Percentiles rank a stretch among this genome's conserved stretches.
phyloP scores from a whole-genome alignment of 208 protist species.

The Angomonas deanei region DNA sequence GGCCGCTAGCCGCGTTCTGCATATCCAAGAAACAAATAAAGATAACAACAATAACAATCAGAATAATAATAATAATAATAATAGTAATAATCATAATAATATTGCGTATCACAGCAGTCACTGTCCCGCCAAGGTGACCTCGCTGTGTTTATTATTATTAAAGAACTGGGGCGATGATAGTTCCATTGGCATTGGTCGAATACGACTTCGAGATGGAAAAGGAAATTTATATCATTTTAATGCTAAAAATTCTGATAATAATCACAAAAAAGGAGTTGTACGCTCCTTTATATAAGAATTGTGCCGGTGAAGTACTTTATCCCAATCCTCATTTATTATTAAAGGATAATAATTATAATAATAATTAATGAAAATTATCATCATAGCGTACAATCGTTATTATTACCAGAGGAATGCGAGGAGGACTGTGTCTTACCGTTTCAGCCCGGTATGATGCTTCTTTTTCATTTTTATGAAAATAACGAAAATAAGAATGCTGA shows the following conservation, averaged over 20 bases:
- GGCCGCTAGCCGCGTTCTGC: no score
- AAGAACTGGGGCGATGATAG: conserved; percentile 64
- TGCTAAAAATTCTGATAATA: conserved; percentile 24
- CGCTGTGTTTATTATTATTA: conserved; percentile 47
- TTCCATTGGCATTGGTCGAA: conserved; percentile 41
- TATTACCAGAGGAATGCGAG: not conserved
- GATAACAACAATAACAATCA: no score
- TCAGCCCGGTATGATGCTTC: conserved; percentile 41
- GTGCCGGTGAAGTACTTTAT: not conserved
- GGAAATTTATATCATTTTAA: conserved; percentile 25
- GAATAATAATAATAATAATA: no score
- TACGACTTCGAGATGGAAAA: conserved; percentile 49
- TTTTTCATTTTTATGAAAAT: conserved; percentile 41
- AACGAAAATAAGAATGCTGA: no score
- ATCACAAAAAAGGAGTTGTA: conserved; percentile 46
- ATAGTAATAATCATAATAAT: conserved; percentile 76
- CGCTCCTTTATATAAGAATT: not conserved
- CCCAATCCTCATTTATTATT: not conserved
- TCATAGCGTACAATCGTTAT: no score
- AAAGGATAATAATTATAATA: no score
- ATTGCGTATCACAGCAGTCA: conserved; percentile 16
- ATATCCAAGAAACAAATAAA: no score
- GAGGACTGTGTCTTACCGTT: conserved; percentile 25
- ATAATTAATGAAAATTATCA: no score
- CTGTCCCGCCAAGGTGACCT: conserved; percentile 33